Percentiles rank a stretch among this genome's conserved stretches.
Evolutionary conservation across 129 eudicot genomes (phyloP).

Genomic region (Flaveria trinervia): DNA sequence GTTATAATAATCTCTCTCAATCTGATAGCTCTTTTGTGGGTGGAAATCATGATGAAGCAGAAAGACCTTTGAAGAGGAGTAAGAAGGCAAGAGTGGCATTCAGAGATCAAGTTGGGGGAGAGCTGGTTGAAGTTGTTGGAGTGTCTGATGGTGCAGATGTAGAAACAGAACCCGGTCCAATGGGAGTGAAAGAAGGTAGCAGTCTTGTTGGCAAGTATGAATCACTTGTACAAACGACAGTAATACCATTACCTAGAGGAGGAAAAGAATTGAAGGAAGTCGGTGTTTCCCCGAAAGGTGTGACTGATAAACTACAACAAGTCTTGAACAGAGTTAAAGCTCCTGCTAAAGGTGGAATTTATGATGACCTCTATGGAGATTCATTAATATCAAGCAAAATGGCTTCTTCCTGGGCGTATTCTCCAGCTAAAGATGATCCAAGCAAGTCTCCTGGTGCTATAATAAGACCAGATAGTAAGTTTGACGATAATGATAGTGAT

Average conservation of each 20-base stretch:
- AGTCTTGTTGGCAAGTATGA: constrained; percentile 98
- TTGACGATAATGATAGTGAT: constrained; percentile 53
- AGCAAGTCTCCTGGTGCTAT: constrained; percentile 32
- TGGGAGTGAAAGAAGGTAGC: constrained; percentile 98
- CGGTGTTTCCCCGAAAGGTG: constrained; percentile 58
- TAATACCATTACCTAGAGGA: constrained; percentile 56
- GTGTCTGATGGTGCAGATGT: constrained; percentile 97
- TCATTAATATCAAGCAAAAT: constrained; percentile 59
- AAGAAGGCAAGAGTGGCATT: constrained; percentile 74
- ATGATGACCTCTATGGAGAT: constrained; percentile 96
- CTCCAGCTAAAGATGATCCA: constrained; percentile 47
- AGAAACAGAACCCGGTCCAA: constrained; percentile 95
- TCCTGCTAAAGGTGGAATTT: constrained; percentile 70
- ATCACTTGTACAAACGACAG: constrained; percentile 85
- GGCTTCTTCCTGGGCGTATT: constrained; percentile 91
- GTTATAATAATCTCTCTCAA: constrained; percentile 50
- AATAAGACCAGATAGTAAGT: constrained; percentile 35
- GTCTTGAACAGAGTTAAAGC: constrained; percentile 84
- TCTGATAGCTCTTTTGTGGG: constrained; percentile 10
- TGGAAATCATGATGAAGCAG: constrained; percentile 15
- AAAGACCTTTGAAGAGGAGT: constrained; percentile 70
- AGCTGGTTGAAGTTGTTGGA: constrained; percentile 90
- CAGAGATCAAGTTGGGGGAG: constrained; percentile 94
- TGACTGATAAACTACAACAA: constrained; percentile 81
- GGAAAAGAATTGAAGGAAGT: constrained; percentile 59